phyloP scores from a whole-genome alignment of 2,329 filamentous ascomycete species.

The Penicillium vulpinum region DNA sequence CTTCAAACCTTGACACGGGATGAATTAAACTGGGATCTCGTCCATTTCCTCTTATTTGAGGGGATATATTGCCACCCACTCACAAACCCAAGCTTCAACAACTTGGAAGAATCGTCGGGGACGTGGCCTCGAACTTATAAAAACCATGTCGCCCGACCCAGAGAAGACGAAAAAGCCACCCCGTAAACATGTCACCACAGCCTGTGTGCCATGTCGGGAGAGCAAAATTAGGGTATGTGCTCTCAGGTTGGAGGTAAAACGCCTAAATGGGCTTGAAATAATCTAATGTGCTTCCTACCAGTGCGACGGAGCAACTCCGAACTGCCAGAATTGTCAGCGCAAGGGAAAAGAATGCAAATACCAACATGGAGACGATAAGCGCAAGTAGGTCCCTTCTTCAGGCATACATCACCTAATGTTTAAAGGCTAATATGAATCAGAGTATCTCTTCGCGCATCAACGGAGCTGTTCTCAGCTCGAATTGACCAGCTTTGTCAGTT shows the following conservation, averaged over 20 bases:
- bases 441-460: conserved; percentile 38
- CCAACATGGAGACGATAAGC: conserved; percentile 43
- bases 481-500: conserved; percentile 44
- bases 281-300: conserved; percentile 16
- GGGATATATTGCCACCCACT: conserved; percentile 1
- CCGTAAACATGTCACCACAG: conserved; percentile 48
- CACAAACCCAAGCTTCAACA: neutral
- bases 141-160: conserved; percentile 26
- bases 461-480: conserved; percentile 39
- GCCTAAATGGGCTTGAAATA: neutral
- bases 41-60: conserved; percentile 1
- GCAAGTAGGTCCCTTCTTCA: conserved; percentile 34
- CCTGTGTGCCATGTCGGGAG: conserved; percentile 48
- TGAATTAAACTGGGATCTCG: conserved; percentile 10
- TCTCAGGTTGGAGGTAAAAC: neutral
- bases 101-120: neutral
- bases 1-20: neutral
- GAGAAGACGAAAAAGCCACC: conserved; percentile 34
- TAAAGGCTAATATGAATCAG: conserved; percentile 20
- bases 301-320: conserved; percentile 41
- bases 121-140: neutral
- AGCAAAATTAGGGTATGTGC: conserved; percentile 46
- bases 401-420: neutral
- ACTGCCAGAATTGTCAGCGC: conserved; percentile 42
- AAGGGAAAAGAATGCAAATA: conserved; percentile 43